Evolutionary conservation across 768 basidiomycete species (phyloP).

Genomic region (Tylopilus sp.): DNA sequence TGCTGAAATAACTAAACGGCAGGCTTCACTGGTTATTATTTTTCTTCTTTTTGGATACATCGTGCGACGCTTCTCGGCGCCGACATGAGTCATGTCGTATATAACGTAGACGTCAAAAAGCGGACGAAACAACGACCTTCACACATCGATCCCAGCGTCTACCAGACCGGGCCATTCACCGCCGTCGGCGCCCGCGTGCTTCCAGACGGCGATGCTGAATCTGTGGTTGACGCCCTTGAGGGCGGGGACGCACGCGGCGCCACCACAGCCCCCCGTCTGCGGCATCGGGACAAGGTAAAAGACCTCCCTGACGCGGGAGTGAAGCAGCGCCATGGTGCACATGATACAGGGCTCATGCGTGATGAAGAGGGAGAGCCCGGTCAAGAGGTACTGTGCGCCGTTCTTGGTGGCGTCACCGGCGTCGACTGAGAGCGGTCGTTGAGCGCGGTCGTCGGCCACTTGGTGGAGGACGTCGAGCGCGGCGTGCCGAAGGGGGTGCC

Average conservation of each 20-base stretch:
- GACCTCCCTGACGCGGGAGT: slow-evolving; percentile 90
- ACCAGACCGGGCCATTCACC: slow-evolving; percentile 12
- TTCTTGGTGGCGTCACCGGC: slow-evolving; percentile 35
- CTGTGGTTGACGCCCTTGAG: slow-evolving; percentile 89
- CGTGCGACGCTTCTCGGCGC: no score
- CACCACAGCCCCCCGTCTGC: slow-evolving; percentile 84
- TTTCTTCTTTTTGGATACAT: background rate
- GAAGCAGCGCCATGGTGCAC: slow-evolving; percentile 95
- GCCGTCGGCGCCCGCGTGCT: slow-evolving; percentile 11
- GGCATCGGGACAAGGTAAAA: slow-evolving; percentile 71
- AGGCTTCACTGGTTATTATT: no score
- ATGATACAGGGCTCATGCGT: slow-evolving; percentile 98
- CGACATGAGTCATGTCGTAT: background rate
- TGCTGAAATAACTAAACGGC: background rate
- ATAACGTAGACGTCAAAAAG: background rate
- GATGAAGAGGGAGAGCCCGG: slow-evolving; percentile 77
- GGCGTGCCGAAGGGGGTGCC: slow-evolving; percentile 84
- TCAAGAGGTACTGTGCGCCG: slow-evolving; percentile 85
- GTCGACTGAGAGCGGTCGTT: background rate
- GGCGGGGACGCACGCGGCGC: slow-evolving; percentile 68
- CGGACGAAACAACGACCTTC: background rate
- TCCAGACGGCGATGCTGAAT: slow-evolving; percentile 74
- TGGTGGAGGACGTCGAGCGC: slow-evolving; percentile 70
- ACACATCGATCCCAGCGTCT: slow-evolving; percentile 29
- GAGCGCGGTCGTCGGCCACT: slow-evolving; percentile 55